These are phyloP conservation scores for Rhododendron kiyosumense DNA, from an alignment of 148 eudicot species.

Conservation along the genomic window DNA sequence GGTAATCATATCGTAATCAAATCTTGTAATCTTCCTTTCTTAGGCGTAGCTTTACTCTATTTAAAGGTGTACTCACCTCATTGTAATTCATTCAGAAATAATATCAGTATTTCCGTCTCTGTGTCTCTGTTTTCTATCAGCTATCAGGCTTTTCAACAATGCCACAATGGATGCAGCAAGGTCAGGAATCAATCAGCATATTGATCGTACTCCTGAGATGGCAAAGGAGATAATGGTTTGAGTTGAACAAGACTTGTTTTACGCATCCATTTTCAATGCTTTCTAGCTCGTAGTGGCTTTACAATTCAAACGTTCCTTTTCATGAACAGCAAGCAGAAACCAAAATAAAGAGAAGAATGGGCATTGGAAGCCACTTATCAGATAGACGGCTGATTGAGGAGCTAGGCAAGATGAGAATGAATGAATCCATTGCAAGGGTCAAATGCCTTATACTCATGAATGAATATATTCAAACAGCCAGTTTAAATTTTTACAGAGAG, in stretches of 20 bases:
- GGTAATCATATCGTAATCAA: too few species aligned
- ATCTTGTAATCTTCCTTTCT: too few species aligned
- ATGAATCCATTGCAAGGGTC: conserved; percentile 77
- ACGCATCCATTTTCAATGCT: not conserved
- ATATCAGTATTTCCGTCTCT: too few species aligned
- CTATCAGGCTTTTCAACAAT: conserved; percentile 75
- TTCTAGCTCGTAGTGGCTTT: not conserved
- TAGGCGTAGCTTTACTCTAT: too few species aligned
- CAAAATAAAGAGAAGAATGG: conserved; percentile 93
- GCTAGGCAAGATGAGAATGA: conserved; percentile 79
- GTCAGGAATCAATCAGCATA: conserved; percentile 83
- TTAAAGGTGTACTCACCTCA: too few species aligned
- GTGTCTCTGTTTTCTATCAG: too few species aligned
- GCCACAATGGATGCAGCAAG: conserved; percentile 98
- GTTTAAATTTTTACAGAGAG: not conserved
- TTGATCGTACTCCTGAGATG: conserved; percentile 76
- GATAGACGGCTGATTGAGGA: conserved; percentile 94
- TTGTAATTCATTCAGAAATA: too few species aligned
- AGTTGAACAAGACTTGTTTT: not conserved
- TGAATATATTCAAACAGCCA: not conserved
- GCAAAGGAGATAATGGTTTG: conserved; percentile 85
- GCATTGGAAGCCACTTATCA: conserved; percentile 96
- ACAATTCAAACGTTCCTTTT: conserved; percentile 8
- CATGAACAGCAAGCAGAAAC: conserved; percentile 80
- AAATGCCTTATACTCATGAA: not conserved